These are phyloP conservation scores for Lepiota venenata DNA, from an alignment of 768 basidiomycete genomes.

Conservation along the genomic window DNA sequence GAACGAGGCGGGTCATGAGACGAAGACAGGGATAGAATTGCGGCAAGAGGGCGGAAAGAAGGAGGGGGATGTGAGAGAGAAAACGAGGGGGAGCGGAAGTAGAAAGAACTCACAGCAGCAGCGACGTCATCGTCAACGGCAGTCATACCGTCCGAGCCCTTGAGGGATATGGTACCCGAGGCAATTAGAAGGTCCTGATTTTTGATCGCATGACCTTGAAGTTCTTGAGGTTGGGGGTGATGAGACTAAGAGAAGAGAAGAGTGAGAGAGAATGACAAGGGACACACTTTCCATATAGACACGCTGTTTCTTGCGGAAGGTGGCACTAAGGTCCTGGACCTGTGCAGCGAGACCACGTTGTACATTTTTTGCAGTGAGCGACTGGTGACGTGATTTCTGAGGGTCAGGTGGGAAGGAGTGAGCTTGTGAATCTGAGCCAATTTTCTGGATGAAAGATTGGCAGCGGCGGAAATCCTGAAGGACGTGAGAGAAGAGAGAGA, in stretches of 20 bases:
- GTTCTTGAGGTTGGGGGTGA: constrained; percentile 45
- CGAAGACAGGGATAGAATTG: constrained; percentile 5
- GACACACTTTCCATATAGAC: constrained; percentile 96
- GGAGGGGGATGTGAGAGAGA: constrained; percentile 13
- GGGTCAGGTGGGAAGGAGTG: constrained; percentile 66
- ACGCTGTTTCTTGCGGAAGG: constrained; percentile 96
- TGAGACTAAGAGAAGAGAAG: constrained; percentile 13
- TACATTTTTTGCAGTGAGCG: constrained; percentile 84
- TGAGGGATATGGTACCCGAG: constrained; percentile 79
- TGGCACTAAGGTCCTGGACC: constrained; percentile 87
- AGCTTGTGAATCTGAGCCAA: constrained; percentile 45
- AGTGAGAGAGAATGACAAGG: constrained; percentile 21
- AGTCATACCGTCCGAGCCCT: constrained; percentile 76
- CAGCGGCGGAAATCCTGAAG: constrained; percentile 64
- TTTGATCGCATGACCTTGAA: constrained; percentile 97
- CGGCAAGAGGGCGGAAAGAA: constrained; percentile 6
- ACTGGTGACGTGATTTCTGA: constrained; percentile 37
- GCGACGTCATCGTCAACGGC: constrained; percentile 90
- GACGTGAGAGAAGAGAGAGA: constrained; percentile 16
- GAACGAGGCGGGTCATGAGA: constrained; percentile 7
- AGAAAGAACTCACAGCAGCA: constrained; percentile 62
- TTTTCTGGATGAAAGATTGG: constrained; percentile 70
- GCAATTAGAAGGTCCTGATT: constrained; percentile 93
- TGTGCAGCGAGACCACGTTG: constrained; percentile 95
- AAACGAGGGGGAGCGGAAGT: constrained; percentile 12